A percentile compares a stretch with the other conserved stretches of the same genome.
phyloP scores from a whole-genome alignment of 768 basidiomycete genomes.

The Boletus barrowsii region DNA sequence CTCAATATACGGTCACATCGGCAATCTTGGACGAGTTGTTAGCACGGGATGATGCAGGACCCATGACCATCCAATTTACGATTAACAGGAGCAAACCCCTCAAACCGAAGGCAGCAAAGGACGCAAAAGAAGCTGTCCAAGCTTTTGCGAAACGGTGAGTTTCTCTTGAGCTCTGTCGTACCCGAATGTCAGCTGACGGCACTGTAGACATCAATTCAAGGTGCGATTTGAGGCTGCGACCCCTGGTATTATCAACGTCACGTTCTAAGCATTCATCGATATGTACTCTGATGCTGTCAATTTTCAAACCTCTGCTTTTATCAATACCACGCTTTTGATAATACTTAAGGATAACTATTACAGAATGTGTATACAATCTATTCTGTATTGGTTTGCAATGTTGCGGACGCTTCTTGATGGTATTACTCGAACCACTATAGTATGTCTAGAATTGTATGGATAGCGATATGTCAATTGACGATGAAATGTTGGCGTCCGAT shows the following conservation, averaged over 20 bases:
- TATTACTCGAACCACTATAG: constrained; percentile 1
- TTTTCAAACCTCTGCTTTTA: not conserved
- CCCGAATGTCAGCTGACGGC: constrained; percentile 3
- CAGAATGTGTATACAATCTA: constrained; percentile 4
- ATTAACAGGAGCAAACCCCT: not conserved
- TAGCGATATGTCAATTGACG: not conserved
- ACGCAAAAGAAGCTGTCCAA: constrained; percentile 1
- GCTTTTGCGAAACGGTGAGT: constrained; percentile 18
- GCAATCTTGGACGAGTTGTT: constrained; percentile 10
- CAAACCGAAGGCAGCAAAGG: not conserved
- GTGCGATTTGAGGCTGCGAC: not conserved
- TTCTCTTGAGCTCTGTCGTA: not conserved
- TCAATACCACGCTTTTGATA: constrained; percentile 1
- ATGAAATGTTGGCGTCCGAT: not conserved
- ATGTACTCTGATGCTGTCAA: not conserved
- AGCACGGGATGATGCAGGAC: constrained; percentile 11
- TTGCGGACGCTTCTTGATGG: constrained; percentile 10
- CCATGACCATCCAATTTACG: constrained; percentile 13
- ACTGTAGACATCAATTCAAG: constrained; percentile 21
- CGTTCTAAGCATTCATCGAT: constrained; percentile 13
- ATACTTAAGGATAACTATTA: constrained; percentile 17
- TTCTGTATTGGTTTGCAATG: constrained; percentile 12
- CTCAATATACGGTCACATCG: not conserved
- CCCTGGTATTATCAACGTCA: constrained; percentile 18
- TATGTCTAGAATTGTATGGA: constrained; percentile 5